Evolutionary conservation across 2,329 filamentous ascomycete genomes (phyloP), one percentile per base, ranked within the genome.

Genomic region (Drechmeria coniospora): DNA sequence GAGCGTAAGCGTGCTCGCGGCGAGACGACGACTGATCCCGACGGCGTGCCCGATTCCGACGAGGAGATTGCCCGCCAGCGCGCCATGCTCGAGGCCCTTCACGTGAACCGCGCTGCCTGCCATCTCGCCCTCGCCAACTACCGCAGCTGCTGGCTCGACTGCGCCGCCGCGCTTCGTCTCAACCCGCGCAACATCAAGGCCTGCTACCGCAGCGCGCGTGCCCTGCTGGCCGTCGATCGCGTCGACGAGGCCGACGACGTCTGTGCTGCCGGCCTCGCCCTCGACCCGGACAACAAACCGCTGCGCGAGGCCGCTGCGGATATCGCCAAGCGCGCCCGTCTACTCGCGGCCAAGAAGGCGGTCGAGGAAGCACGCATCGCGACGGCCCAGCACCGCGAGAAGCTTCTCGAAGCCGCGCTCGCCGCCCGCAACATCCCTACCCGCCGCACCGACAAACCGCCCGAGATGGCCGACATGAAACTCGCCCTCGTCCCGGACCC

Each of bases 51-150:
- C 4, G 51, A 53, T 29, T 39, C 39, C 2, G 67, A 71, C 28
- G 75, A 74, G 22, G 67, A 75, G 39, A 62, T 66, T 11, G 50
- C 59, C 32, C 59, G 69, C 40, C 70, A 87, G 53, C 63, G 59
- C 25, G 56, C 62, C 31, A 61, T 79, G 27, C 68, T 86, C 31
- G 84, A 92, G 54, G 67, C 74, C 2, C 76, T 83, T 34, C 75
- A 86, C 50, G 71, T 79, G 36, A 98, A 98, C 54, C 74, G 90
- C 34, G 86, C 87, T 1, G 73, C 92, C 16, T 92, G 83, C 55
- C 80, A 95, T 50, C 63, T 98, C 35, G 78, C 84, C 51, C 65
- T 94, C 38, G 70, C 73, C 49, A 98, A 98, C 59, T 90, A 86
- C 56, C 76, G 87, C 37, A 77, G 74, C 36, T 84, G 79, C 55